phyloP scores from a whole-genome alignment of 208 protist species.

The Novymonas esmeraldas region DNA sequence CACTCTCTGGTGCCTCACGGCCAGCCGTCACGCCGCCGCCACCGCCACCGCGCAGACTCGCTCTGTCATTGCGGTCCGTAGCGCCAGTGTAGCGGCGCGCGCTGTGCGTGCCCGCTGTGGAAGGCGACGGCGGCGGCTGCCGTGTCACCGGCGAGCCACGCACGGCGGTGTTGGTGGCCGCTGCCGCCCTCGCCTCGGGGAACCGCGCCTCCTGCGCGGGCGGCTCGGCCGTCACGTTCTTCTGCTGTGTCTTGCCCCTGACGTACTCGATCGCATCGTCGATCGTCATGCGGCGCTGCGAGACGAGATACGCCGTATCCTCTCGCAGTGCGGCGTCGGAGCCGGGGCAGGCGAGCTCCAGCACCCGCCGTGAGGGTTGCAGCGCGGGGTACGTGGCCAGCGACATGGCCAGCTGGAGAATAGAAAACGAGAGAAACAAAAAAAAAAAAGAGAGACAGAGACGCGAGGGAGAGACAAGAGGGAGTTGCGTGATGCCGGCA shows the following conservation, averaged over 20 bases:
- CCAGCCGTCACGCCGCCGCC: background rate
- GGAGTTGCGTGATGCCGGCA: background rate
- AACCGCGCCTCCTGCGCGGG: background rate
- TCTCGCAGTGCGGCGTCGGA: slow-evolving; percentile 40
- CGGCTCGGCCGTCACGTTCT: background rate
- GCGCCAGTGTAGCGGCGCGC: too few species aligned
- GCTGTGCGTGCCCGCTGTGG: too few species aligned
- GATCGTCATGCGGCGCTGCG: slow-evolving; percentile 54
- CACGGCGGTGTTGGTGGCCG: too few species aligned
- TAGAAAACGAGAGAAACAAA: slow-evolving; percentile 6
- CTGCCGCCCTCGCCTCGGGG: too few species aligned
- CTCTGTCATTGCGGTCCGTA: too few species aligned
- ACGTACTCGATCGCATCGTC: slow-evolving; percentile 50
- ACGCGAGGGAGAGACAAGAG: background rate
- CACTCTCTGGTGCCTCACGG: background rate
- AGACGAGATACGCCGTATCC: slow-evolving; percentile 58
- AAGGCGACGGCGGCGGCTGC: too few species aligned
- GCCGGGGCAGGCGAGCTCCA: slow-evolving; percentile 46
- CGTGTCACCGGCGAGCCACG: too few species aligned
- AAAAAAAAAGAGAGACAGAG: background rate
- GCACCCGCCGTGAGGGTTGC: slow-evolving; percentile 29
- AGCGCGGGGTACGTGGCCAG: slow-evolving; percentile 38
- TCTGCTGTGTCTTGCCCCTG: slow-evolving; percentile 4
- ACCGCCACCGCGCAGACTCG: background rate
- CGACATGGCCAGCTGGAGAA: background rate